Base-by-base conservation (phyloP, 2,329 filamentous ascomycete genomes). In the Cytospora chrysosperma region DNA sequence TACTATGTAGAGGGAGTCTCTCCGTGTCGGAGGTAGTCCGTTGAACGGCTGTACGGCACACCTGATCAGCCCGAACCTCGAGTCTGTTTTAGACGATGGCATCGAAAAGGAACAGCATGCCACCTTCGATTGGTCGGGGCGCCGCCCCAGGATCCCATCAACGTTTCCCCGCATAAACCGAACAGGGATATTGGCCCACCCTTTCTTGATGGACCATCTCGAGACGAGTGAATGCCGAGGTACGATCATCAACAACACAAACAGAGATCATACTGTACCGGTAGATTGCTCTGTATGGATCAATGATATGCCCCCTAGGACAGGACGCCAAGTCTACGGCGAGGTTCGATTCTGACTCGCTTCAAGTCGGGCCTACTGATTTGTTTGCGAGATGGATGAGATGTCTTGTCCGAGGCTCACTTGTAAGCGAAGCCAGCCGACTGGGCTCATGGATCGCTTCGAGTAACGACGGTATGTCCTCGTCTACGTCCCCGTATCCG, bases 131-230 rank as follows among this genome's bases (percentile, higher is more conserved):
- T 47, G n/a, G 43, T 24, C n/a, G 21, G 4, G n/a, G 43, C 21
- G 47, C 37, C 34, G 24, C 47, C 59, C 59, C 59, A 37, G 54
- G 51, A 34, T 34, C 53, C 59, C 37, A 34, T n/a, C 28, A 21
- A 49, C 28, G 40, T 28, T 61, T 61, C 59, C 59, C 59, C 59
- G 59, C 59, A 47, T 47, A 47, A 19, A 37, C 12, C 21, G 21
- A 49, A 43, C 59, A 61, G 28, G 59, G 51, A 55, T 55, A 19
- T 47, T 12, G 9, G 10, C n/a, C n/a, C 43, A 8, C n/a, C 10
- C 9, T 10, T n/a, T 43, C n/a, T n/a, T 21, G 40, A n/a, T 21
- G 40, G 17, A 54, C 30, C 58, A 13, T 26, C 54, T 21, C 34
- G 43, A 19, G 27, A 60, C 43, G 10, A 43, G 51, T 52, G n/a